phyloP scores from a whole-genome alignment of 2,329 filamentous ascomycete species.

The Grosmannia clavigera region DNA sequence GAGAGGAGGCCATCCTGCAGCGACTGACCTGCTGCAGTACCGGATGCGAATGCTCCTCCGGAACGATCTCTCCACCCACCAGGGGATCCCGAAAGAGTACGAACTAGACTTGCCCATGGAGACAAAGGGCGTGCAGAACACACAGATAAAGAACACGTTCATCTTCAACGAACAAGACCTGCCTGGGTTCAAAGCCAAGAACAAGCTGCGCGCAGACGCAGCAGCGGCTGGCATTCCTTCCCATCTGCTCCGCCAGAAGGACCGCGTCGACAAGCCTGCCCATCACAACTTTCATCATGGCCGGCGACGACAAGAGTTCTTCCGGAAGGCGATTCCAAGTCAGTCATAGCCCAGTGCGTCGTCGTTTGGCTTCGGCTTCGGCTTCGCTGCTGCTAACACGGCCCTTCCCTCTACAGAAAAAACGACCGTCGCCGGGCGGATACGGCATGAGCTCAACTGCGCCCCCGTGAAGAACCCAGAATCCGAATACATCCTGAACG shows the following conservation, averaged over 20 bases:
- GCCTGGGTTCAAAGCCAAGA: slow-evolving; percentile 56
- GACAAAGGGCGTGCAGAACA: slow-evolving; percentile 20
- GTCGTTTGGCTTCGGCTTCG: neutral
- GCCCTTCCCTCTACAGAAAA: slow-evolving; percentile 42
- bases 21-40: slow-evolving; percentile 8
- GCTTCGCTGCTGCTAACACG: slow-evolving; percentile 11
- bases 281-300: slow-evolving; percentile 18
- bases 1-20: neutral
- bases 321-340: slow-evolving; percentile 65
- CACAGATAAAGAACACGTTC: slow-evolving; percentile 69
- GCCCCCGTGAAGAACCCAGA: slow-evolving; percentile 61
- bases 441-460: slow-evolving; percentile 66
- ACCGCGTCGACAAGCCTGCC: slow-evolving; percentile 31
- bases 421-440: slow-evolving; percentile 60
- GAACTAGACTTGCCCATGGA: slow-evolving; percentile 57
- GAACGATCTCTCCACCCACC: slow-evolving; percentile 52
- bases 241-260: slow-evolving; percentile 33
- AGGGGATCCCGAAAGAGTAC: slow-evolving; percentile 77
- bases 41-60: slow-evolving; percentile 56
- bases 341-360: slow-evolving; percentile 1
- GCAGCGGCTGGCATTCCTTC: slow-evolving; percentile 46
- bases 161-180: slow-evolving; percentile 91
- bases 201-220: slow-evolving; percentile 42
- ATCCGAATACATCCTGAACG: slow-evolving; percentile 48
- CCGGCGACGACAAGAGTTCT: slow-evolving; percentile 36